phyloP scores from a whole-genome alignment of 148 eudicot genomes.

The Nepenthes mirabilis region DNA sequence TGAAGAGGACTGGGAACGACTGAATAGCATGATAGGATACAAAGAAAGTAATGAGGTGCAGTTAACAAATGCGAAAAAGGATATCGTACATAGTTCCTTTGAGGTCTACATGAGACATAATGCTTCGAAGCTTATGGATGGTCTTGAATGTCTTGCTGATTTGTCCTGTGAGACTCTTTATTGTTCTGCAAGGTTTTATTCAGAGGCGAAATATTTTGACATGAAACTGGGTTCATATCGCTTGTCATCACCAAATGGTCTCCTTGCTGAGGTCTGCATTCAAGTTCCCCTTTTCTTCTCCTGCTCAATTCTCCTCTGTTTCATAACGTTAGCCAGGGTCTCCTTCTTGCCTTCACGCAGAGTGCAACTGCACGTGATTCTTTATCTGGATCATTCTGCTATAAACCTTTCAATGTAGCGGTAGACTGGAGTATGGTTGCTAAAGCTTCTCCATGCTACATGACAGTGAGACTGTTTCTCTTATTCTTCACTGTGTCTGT shows the following conservation, averaged over 20 bases:
- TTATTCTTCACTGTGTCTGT: conserved; percentile 6
- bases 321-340: neutral
- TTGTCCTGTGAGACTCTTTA: conserved; percentile 80
- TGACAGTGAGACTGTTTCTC: conserved; percentile 52
- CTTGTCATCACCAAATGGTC: conserved; percentile 81
- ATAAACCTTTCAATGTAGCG: conserved; percentile 76
- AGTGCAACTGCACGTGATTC: conserved; percentile 82
- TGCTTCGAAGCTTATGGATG: conserved; percentile 79
- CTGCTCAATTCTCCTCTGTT: neutral
- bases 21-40: conserved; percentile 81
- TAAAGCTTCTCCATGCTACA: conserved; percentile 92
- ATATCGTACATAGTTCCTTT: conserved; percentile 48
- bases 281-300: conserved; percentile 3
- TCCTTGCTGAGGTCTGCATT: conserved; percentile 67
- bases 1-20: conserved; percentile 79
- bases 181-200: conserved; percentile 63
- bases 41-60: conserved; percentile 66
- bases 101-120: conserved; percentile 93
- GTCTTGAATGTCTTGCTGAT: conserved; percentile 56
- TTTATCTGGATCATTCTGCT: conserved; percentile 61
- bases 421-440: conserved; percentile 96
- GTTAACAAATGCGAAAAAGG: conserved; percentile 29
- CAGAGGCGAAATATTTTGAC: conserved; percentile 74
- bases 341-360: conserved; percentile 27
- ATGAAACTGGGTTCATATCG: conserved; percentile 87